Evolutionary conservation across 345 rosid genomes (phyloP).

Genomic region (Populus euphratica): DNA sequence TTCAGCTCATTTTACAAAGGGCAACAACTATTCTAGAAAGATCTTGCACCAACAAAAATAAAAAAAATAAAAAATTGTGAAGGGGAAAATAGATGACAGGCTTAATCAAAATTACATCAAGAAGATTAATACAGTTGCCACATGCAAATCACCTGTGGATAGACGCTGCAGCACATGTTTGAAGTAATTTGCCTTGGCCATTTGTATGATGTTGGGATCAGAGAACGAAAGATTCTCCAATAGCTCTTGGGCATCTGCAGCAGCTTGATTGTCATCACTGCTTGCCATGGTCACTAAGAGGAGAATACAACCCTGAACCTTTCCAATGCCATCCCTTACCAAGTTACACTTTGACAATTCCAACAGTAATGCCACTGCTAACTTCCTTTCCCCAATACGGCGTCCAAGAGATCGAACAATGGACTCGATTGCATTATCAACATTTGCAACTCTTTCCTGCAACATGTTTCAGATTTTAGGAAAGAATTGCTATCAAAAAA

Average conservation of each 20-base stretch:
- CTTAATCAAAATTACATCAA: background rate
- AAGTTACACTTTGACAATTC: conserved; percentile 42
- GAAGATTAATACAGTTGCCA: conserved; percentile 13
- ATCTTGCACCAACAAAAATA: background rate
- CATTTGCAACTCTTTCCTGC: conserved; percentile 56
- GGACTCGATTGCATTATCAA: conserved; percentile 41
- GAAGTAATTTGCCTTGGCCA: conserved; percentile 73
- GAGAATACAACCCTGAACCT: conserved; percentile 59
- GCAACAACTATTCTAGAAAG: background rate
- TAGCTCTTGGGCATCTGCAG: conserved; percentile 46
- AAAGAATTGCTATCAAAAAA: conserved; percentile 1
- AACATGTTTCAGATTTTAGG: conserved; percentile 15
- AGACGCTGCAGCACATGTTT: conserved; percentile 52
- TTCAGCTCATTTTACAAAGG: background rate
- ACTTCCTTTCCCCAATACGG: conserved; percentile 48
- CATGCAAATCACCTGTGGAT: conserved; percentile 39
- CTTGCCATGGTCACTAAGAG: conserved; percentile 61
- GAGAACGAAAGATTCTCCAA: conserved; percentile 55
- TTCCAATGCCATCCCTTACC: conserved; percentile 45
- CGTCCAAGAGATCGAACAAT: conserved; percentile 63
- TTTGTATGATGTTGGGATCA: conserved; percentile 51
- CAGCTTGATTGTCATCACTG: conserved; percentile 49
- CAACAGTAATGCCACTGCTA: conserved; percentile 51
- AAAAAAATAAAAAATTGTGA: background rate
- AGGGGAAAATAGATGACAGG: background rate